Base-by-base conservation (phyloP, 2,329 filamentous ascomycete species). In the Cordyceps sp. region DNA sequence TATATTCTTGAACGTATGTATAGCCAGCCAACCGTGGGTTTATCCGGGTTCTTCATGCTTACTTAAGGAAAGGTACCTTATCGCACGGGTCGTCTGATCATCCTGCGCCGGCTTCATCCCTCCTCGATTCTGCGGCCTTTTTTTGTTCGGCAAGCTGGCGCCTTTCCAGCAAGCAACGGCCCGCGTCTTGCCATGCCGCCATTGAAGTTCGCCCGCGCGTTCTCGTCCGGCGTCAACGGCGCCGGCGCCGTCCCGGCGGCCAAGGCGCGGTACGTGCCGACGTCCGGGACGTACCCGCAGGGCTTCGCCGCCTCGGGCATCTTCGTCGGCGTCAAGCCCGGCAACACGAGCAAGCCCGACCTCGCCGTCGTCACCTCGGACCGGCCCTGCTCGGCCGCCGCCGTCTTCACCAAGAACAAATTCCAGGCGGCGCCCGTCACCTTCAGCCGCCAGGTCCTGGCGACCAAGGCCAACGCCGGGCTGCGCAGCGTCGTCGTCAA, bases 391-490 rank as follows among this genome's bases (percentile, higher is more conserved):
- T 69, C 82, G 6, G 86, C 79, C 9, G 84, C 86, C 1, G 90
- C 85, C 6, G 86, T 96, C 29, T 94, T 96, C 61, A 98, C 90
- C 33, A 92, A 85, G 56, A 98, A 98, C 62, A 86, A 88, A 55
- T 98, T 98, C 60, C 86, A 94, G 57, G 90, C 90, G 14, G 90
- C 90, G 10, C 90, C 90, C 5, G 88, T 98, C 28, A 84, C 82
- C 20, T 80, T 93, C 38, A 88, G 80, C 54, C 68, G 75, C 40
- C 66, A 78, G 35, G 71, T 86, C 37, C 59, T 93, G 23, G 64
- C 73, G 50, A 64, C 63, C 41, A 71, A 73, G 42, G 61, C 65
- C 30, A 80, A 83, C 36, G 54, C 67, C 10, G 82, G 79, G 2
- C 68, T 96, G 34, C 69, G 78, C 37, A 80, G 80, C 33, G 76